Evolutionary conservation across 805 yeast genomes (phyloP).

Genomic region (Jamesozyma lodderae): DNA sequence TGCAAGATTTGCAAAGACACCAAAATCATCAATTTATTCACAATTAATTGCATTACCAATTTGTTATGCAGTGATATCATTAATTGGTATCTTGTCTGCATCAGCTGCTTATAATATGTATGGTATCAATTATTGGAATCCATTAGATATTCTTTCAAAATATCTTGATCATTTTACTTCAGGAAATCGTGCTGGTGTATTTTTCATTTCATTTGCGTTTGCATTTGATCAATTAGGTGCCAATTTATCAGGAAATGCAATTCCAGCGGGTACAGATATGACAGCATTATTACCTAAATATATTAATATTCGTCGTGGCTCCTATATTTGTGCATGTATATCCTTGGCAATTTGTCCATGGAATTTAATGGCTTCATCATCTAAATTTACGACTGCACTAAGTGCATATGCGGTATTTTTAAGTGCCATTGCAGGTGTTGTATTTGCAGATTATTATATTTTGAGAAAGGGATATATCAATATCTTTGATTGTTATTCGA

Average conservation of each 20-base stretch:
- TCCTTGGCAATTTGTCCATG: conserved; percentile 75
- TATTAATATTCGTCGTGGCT: conserved; percentile 71
- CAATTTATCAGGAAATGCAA: conserved; percentile 62
- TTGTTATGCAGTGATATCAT: conserved; percentile 69
- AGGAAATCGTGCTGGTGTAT: conserved; percentile 73
- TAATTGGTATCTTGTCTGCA: conserved; percentile 78
- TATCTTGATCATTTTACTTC: conserved; percentile 45
- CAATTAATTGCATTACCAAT: conserved; percentile 63
- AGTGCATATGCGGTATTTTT: conserved; percentile 77
- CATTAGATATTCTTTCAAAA: conserved; percentile 61
- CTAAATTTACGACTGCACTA: conserved; percentile 68
- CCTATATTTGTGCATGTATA: conserved; percentile 63
- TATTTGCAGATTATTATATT: conserved; percentile 57
- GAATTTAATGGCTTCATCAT: conserved; percentile 62
- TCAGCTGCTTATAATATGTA: conserved; percentile 64
- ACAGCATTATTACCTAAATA: conserved; percentile 55
- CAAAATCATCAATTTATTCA: conserved; percentile 42
- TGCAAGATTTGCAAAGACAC: conserved; percentile 66
- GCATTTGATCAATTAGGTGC: conserved; percentile 73
- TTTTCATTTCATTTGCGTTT: conserved; percentile 61
- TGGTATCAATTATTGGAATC: conserved; percentile 73
- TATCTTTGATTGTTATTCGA: conserved; percentile 55
- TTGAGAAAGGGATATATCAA: conserved; percentile 65
- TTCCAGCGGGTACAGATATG: conserved; percentile 67
- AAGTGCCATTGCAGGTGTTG: conserved; percentile 74